Evolutionary conservation across 768 basidiomycete species (phyloP), one percentile per base, ranked within the genome.

Genomic region (Pseudohyphozyma bogoriensis): DNA sequence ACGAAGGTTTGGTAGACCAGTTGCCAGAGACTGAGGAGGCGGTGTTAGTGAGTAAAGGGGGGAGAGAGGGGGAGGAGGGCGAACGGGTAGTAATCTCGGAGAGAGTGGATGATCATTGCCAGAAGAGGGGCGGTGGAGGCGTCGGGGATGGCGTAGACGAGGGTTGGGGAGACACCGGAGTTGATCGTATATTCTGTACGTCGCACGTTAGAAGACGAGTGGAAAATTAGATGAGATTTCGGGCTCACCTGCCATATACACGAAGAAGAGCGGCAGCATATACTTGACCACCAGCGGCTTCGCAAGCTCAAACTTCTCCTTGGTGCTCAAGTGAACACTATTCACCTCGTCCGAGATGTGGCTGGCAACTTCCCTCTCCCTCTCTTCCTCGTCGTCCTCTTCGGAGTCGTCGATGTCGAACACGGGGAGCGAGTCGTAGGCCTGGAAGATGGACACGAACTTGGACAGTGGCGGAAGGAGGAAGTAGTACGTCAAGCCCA

Each of bases 151-250:
- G 89, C 84, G 71, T 92, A 97, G 8, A 96, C 72, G 22, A 97
- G 77, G 0, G 90, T 93, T 1, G 93, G 92, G 22, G 89, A 80
- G 11, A 96, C 82, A 35, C 93, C 93, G 83, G 89, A 87, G 70
- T 92, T 92, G 66, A 92, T 92, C 3, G 85, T 89, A 71, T 91
- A 92, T 72, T 92, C 89, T 54, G 62, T 10, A 51, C 33, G 37
- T 22, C 42, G 35, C 28, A 36, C 20, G 29, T 44, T 15, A n/a
- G 29, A 13, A 18, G n/a, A n/a, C n/a, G n/a, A 12, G 40, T 26
- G 54, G 54, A 49, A 29, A 26, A 31, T 40, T 39, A 33, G 2
- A 32, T 20, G 40, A n/a, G 4, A 36, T 40, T 22, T 16, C 36
- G 32, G 16, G 6, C 18, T 70, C 56, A 85, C 83, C 45, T 63